phyloP scores from a whole-genome alignment of 768 basidiomycete genomes.

The Galerina marginata region DNA sequence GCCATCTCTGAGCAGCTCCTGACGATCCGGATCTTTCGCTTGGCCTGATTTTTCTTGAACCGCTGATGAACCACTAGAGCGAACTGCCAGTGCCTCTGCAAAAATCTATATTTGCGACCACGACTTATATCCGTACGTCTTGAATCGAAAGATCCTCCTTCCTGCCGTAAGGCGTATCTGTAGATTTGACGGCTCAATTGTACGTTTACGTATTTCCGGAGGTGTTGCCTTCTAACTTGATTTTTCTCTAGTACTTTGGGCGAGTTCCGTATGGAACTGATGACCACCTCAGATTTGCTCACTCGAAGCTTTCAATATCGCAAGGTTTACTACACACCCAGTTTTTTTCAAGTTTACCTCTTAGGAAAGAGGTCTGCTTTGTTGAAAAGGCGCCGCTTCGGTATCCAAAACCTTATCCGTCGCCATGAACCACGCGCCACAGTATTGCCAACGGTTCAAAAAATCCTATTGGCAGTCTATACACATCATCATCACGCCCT shows the following conservation, averaged over 20 bases:
- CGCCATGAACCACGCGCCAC: background rate
- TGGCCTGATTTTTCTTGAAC: slow-evolving; percentile 11
- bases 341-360: background rate
- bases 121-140: slow-evolving; percentile 23
- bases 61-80: slow-evolving; percentile 21
- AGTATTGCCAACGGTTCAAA: background rate
- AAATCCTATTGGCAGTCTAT: background rate
- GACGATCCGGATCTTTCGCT: slow-evolving; percentile 27
- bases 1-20: slow-evolving; percentile 20
- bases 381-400: background rate
- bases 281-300: background rate
- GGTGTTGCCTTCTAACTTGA: slow-evolving; percentile 13
- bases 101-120: slow-evolving; percentile 16
- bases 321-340: background rate
- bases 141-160: slow-evolving; percentile 11
- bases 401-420: slow-evolving; percentile 12
- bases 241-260: background rate
- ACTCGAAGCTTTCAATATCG: no score
- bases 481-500: background rate
- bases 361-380: background rate
- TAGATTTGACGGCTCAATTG: slow-evolving; percentile 17
- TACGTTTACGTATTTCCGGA: slow-evolving; percentile 21
- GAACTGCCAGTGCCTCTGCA: slow-evolving; percentile 13
- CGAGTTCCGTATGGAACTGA: background rate
- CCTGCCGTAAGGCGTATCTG: slow-evolving; percentile 25